Evolutionary conservation across 306 rosid species (phyloP).

Genomic region (Fragaria nilgerrensis): DNA sequence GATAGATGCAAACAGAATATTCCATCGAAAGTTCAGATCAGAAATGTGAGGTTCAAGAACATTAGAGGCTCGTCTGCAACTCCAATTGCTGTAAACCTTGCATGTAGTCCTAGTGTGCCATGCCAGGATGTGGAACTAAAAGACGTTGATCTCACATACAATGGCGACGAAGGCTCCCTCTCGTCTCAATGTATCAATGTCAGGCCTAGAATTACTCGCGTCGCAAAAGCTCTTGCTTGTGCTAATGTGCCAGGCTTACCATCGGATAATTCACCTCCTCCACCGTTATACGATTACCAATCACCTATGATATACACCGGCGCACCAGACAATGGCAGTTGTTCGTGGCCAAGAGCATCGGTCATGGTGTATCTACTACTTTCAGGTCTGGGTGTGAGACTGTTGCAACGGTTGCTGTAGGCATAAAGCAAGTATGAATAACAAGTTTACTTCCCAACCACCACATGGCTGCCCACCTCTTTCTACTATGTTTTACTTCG

Average conservation of each 20-base stretch:
- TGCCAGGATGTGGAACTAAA: conserved; percentile 6
- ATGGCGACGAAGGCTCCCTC: neutral
- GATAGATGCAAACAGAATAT: neutral
- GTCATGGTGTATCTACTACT: neutral
- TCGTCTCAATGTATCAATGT: neutral
- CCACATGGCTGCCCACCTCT: too few relatives aligned
- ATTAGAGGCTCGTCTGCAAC: neutral
- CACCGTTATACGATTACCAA: neutral
- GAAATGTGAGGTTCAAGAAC: conserved; percentile 2
- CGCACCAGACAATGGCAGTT: neutral
- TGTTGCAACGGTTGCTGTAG: neutral
- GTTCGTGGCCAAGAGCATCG: neutral
- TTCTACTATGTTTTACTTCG: neutral
- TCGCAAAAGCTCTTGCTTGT: neutral
- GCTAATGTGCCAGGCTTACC: neutral
- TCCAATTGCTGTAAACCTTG: neutral
- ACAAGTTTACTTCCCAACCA: too few relatives aligned
- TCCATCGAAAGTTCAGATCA: neutral
- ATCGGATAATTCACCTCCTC: neutral
- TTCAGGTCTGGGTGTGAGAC: neutral
- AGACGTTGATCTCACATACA: neutral
- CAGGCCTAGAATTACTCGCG: neutral
- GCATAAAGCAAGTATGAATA: neutral
- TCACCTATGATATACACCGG: neutral
- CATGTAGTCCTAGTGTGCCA: neutral